A percentile compares a stretch with the other conserved stretches of the same genome.
phyloP scores from a whole-genome alignment of 2,329 filamentous ascomycete species.

The Microsporum canis region DNA sequence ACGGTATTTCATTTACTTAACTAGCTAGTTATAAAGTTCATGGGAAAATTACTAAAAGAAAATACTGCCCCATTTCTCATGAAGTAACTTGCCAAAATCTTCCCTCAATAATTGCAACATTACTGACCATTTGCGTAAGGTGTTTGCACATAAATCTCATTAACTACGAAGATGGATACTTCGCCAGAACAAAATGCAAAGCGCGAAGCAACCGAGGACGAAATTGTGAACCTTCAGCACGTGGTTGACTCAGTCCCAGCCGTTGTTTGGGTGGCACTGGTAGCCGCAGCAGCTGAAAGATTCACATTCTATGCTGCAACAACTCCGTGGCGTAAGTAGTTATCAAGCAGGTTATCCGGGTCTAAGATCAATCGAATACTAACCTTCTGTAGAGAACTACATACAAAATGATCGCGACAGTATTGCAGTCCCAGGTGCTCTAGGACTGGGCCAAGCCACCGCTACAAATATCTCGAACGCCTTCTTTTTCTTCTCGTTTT shows the following conservation, averaged over 20 bases:
- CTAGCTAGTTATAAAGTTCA: no score
- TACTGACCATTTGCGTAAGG: background rate
- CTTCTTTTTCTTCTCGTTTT: conserved; percentile 44
- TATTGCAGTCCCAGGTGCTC: conserved; percentile 37
- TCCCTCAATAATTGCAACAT: background rate
- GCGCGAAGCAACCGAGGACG: conserved; percentile 8
- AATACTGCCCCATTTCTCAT: no score
- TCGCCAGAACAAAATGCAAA: background rate
- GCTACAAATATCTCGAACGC: conserved; percentile 46
- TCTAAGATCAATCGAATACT: background rate
- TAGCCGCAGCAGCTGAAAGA: conserved; percentile 7
- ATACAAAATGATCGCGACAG: conserved; percentile 7
- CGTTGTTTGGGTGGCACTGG: conserved; percentile 3
- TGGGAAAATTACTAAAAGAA: no score
- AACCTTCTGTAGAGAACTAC: conserved; percentile 8
- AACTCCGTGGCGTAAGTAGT: conserved; percentile 5
- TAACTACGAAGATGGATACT: background rate
- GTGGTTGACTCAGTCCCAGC: conserved; percentile 8
- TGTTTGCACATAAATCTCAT: background rate
- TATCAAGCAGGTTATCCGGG: background rate
- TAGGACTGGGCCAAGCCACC: conserved; percentile 45
- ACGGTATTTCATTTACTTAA: background rate
- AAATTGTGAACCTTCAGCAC: conserved; percentile 7
- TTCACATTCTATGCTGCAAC: conserved; percentile 8
- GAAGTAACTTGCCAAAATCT: no score